Evolutionary conservation across 2,329 filamentous ascomycete species (phyloP).

Genomic region (Ascochyta viciae-villosae): DNA sequence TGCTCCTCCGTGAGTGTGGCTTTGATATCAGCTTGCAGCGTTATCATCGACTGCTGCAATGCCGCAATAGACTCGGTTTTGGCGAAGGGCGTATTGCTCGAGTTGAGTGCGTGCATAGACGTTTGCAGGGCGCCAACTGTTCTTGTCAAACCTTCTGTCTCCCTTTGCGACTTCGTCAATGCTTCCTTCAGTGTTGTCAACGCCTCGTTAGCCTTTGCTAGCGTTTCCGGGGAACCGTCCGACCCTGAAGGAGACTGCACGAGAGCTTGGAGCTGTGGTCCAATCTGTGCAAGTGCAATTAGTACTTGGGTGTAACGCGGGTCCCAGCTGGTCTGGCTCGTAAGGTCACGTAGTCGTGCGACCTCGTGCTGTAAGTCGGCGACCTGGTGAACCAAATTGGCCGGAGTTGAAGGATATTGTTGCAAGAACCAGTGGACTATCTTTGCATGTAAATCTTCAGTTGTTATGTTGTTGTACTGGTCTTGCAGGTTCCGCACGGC

Average conservation of each 20-base stretch:
- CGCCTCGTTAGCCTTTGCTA: not conserved
- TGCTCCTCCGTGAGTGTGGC: not conserved
- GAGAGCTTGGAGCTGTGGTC: slow-evolving; percentile 6
- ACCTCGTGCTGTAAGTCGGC: slow-evolving; percentile 13
- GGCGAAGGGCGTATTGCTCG: slow-evolving; percentile 1
- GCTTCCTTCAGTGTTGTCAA: not conserved
- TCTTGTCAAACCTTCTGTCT: not conserved
- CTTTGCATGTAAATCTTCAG: slow-evolving; percentile 27
- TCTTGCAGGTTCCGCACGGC: slow-evolving; percentile 22
- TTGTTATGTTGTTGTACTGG: slow-evolving; percentile 39
- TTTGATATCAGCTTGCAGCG: not conserved
- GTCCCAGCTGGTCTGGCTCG: slow-evolving; percentile 2
- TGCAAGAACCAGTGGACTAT: slow-evolving; percentile 36
- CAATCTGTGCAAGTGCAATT: not conserved
- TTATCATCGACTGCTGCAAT: not conserved
- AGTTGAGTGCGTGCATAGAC: slow-evolving; percentile 4
- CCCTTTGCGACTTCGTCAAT: not conserved
- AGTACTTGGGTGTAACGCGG: slow-evolving; percentile 1
- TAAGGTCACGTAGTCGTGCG: slow-evolving; percentile 1
- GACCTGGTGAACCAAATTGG: slow-evolving; percentile 9
- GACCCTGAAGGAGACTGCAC: not conserved
- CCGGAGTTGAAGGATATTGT: slow-evolving; percentile 20
- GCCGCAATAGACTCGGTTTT: not conserved
- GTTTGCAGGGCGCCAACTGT: slow-evolving; percentile 1
- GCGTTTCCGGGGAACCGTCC: not conserved